phyloP scores from a whole-genome alignment of 768 basidiomycete genomes.

The Trametes elegans region DNA sequence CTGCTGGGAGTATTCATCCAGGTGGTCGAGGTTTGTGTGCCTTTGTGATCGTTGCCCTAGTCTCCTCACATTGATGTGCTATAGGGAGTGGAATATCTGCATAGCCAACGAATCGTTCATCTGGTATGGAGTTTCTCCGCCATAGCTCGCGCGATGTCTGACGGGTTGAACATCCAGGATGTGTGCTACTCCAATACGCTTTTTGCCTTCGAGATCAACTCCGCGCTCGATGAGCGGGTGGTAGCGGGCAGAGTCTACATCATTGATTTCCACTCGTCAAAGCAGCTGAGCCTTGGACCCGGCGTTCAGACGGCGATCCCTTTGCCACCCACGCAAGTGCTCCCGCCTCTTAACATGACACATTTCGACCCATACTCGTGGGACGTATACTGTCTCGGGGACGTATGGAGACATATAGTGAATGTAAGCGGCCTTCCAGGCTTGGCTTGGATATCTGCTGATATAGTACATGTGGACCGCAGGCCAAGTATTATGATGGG shows the following conservation, averaged over 20 bases:
- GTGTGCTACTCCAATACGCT: not conserved
- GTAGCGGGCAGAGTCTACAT: not conserved
- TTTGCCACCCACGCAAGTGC: not conserved
- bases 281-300: not conserved
- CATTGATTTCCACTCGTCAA: not conserved
- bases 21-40: not conserved
- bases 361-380: not conserved
- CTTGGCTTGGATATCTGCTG: not conserved
- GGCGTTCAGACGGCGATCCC: not conserved
- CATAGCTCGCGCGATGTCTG: no score
- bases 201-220: not conserved
- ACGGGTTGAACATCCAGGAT: not conserved
- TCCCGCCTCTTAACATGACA: not conserved
- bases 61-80: not conserved
- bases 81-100: not conserved
- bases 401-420: not conserved
- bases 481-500: not conserved
- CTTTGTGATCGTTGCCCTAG: not conserved
- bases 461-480: not conserved
- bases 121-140: not conserved
- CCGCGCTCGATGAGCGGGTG: not conserved
- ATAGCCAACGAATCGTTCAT: not conserved
- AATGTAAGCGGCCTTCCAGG: not conserved
- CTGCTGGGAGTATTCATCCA: not conserved
- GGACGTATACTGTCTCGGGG: not conserved